These are phyloP conservation scores for Vicia sativa DNA, from an alignment of 306 rosid genomes.

Conservation along the genomic window DNA sequence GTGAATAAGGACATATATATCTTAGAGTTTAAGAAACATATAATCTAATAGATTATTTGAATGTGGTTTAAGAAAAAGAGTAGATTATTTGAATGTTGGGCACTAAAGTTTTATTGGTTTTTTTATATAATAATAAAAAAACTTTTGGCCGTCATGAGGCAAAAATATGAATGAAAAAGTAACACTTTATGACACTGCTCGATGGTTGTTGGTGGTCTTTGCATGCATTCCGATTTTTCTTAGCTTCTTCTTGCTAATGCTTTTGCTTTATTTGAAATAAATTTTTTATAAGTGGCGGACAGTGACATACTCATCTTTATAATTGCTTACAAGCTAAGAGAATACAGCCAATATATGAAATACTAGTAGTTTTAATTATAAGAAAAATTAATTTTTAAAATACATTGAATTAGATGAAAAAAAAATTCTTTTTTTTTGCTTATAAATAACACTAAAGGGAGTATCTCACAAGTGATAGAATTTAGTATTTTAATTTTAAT, in stretches of 20 bases:
- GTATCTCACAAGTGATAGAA: too few species aligned
- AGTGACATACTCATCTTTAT: not conserved
- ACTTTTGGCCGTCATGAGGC: slow-evolving; percentile 30
- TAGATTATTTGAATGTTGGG: slow-evolving; percentile 33
- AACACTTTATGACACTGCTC: slow-evolving; percentile 24
- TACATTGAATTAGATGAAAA: too few species aligned
- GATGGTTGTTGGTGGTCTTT: slow-evolving; percentile 23
- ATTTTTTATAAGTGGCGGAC: not conserved
- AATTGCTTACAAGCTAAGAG: slow-evolving; percentile 32
- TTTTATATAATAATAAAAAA: not conserved
- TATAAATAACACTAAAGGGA: too few species aligned
- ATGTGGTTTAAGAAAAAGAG: not conserved
- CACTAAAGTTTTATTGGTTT: not conserved
- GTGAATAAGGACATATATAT: slow-evolving; percentile 18
- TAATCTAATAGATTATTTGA: slow-evolving; percentile 25
- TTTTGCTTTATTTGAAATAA: slow-evolving; percentile 10
- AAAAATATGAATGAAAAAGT: slow-evolving; percentile 32
- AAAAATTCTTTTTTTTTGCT: too few species aligned
- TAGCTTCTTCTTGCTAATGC: slow-evolving; percentile 31
- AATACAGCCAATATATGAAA: too few species aligned
- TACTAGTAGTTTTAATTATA: too few species aligned
- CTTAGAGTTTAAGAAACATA: slow-evolving; percentile 45
- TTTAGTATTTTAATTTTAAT: too few species aligned
- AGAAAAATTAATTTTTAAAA: too few species aligned
- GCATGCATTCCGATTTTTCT: slow-evolving; percentile 6